Evolutionary conservation across 2,329 filamentous ascomycete species (phyloP).

Genomic region (Talaromyces islandicus): DNA sequence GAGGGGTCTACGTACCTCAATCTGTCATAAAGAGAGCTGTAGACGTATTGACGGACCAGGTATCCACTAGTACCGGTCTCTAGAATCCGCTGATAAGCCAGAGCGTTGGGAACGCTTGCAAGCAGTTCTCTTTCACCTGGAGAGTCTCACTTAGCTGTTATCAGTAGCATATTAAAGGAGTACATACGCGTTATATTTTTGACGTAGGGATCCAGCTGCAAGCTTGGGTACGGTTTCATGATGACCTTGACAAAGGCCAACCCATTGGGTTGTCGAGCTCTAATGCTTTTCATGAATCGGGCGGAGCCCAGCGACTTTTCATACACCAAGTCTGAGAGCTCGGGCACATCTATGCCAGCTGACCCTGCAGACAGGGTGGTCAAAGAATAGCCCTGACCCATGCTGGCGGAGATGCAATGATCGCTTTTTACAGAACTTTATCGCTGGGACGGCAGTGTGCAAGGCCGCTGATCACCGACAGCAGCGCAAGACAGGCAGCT

Average conservation of each 20-base stretch:
- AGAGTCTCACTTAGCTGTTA: constrained; percentile 14
- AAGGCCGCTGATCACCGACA: background rate
- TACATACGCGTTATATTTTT: constrained; percentile 66
- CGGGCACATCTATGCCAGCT: constrained; percentile 87
- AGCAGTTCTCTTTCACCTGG: constrained; percentile 73
- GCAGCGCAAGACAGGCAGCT: background rate
- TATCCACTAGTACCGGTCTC: constrained; percentile 91
- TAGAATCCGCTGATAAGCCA: constrained; percentile 82
- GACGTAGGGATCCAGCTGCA: constrained; percentile 75
- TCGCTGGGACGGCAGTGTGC: background rate
- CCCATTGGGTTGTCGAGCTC: constrained; percentile 83
- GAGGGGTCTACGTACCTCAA: constrained; percentile 48
- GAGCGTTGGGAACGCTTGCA: constrained; percentile 79
- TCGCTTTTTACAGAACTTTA: background rate
- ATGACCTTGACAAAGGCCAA: constrained; percentile 91
- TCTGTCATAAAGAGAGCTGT: constrained; percentile 94
- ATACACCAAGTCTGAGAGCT: constrained; percentile 84
- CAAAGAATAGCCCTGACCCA: constrained; percentile 96
- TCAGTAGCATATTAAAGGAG: background rate
- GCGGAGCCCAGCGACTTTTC: constrained; percentile 88
- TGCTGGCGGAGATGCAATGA: constrained; percentile 32
- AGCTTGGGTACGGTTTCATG: constrained; percentile 80
- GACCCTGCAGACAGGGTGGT: constrained; percentile 86
- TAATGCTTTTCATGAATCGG: constrained; percentile 93
- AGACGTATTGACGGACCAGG: constrained; percentile 88